These are phyloP conservation scores for Lepidium aucheri DNA, from an alignment of 345 rosid genomes.

Conservation along the genomic window DNA sequence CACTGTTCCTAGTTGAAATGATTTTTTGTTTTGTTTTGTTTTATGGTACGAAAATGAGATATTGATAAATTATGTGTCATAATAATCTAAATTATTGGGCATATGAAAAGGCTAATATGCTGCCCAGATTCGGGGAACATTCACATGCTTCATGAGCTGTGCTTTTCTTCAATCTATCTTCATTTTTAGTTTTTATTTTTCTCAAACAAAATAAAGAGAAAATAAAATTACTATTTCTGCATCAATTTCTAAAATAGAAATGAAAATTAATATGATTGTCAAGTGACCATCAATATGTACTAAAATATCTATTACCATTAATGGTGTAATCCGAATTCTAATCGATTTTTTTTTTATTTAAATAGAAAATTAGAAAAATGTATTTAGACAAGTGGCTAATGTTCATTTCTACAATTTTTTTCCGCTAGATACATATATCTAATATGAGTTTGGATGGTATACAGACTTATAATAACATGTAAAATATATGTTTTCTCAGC, in stretches of 20 bases:
- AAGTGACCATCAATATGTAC: no score
- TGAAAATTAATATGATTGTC: no score
- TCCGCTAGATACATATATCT: no score
- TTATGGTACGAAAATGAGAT: not conserved
- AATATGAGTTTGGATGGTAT: not conserved
- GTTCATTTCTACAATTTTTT: no score
- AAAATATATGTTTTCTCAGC: not conserved
- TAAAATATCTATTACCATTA: not conserved
- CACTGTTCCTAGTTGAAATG: constrained; percentile 13
- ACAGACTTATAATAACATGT: not conserved
- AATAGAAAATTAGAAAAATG: no score
- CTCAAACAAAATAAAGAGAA: not conserved
- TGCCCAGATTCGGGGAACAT: constrained; percentile 50
- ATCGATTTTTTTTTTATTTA: not conserved
- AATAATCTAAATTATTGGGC: constrained; percentile 16
- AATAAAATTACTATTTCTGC: not conserved
- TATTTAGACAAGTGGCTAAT: no score
- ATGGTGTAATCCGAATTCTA: not conserved
- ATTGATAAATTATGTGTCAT: not conserved
- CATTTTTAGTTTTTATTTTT: not conserved
- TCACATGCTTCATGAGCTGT: constrained; percentile 41
- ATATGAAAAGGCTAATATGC: constrained; percentile 32
- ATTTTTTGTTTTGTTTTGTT: not conserved
- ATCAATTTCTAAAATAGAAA: not conserved
- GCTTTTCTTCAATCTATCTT: not conserved